Evolutionary conservation across 192 early-diverging fungal species (phyloP).

Genomic region (Coemansia sp.): DNA sequence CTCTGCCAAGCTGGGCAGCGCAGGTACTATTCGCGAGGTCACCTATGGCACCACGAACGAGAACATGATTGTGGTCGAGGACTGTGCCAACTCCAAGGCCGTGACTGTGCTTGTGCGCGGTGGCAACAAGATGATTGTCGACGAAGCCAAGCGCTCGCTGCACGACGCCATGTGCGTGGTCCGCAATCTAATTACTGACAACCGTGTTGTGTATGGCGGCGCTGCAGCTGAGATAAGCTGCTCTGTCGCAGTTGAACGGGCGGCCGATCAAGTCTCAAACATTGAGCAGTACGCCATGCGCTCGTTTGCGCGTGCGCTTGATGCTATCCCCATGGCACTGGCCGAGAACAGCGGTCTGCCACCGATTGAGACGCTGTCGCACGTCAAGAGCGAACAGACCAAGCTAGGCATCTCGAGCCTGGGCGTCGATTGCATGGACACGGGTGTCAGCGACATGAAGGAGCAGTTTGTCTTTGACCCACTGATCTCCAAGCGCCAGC

Average conservation of each 20-base stretch:
- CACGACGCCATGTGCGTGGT: slow-evolving; percentile 99
- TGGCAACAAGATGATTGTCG: slow-evolving; percentile 99
- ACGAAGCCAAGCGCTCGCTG: slow-evolving; percentile 96
- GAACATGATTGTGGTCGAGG: slow-evolving; percentile 98
- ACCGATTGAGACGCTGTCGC: slow-evolving; percentile 94
- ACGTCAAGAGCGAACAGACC: slow-evolving; percentile 91
- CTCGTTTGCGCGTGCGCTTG: slow-evolving; percentile 93
- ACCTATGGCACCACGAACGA: slow-evolving; percentile 59
- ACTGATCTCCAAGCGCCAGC: slow-evolving; percentile 98
- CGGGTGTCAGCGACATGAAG: slow-evolving; percentile 95
- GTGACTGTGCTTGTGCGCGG: slow-evolving; percentile 97
- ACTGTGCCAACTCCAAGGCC: slow-evolving; percentile 98
- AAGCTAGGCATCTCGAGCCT: slow-evolving; percentile 81
- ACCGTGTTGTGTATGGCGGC: slow-evolving; percentile 99
- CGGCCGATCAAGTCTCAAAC: slow-evolving; percentile 81
- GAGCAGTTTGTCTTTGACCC: slow-evolving; percentile 98
- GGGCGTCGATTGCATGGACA: slow-evolving; percentile 95
- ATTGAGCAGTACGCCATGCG: slow-evolving; percentile 99
- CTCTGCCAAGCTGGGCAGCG: slow-evolving; percentile 84
- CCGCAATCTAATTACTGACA: slow-evolving; percentile 93
- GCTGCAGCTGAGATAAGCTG: slow-evolving; percentile 97
- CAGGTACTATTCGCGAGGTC: slow-evolving; percentile 93
- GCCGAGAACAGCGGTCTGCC: slow-evolving; percentile 97
- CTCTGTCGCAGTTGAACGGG: slow-evolving; percentile 88
- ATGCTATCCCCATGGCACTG: slow-evolving; percentile 87